Base-by-base conservation (phyloP, 805 yeast species). In the Candida nitratophila region DNA sequence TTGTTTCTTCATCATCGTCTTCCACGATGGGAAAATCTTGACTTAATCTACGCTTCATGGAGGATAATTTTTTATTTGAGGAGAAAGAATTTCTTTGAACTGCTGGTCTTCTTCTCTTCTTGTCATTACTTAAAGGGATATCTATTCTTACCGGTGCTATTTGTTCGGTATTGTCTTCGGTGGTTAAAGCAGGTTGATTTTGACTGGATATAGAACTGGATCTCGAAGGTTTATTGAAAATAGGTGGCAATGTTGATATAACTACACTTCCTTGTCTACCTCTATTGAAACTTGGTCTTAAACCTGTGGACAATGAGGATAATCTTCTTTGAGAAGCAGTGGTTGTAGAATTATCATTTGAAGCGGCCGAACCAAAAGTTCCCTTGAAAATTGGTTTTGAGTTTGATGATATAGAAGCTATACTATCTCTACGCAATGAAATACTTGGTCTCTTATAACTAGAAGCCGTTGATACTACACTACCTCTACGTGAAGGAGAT, bases 271-370 rank as follows among this genome's bases (percentile, higher is more conserved):
- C 32, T 24, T 26, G 32, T 37, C 36, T 33, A 33, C 14, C 5
- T 20, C n/a, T 20, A 15, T 15, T 37, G 22, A 37, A 10, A 15
- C 19, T 26, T 15, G 40, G 33, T 27, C 21, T 37, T n/a, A 27
- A 17, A 9, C 33, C 33, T 16, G 31, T 7, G 5, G 50, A 42
- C 30, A 52, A 42, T 1, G 57, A 54, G n/a, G 56, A 51, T n/a
- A 52, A 39, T 27, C 57, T 40, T 35, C 51, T 45, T 35, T 47
- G 51, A 14, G 44, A 19, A 15, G 39, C 20, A 6, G 35, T 3
- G 9, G 38, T 17, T 20, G 27, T 10, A 4, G 38, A 35, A 16
- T n/a, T 16, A 9, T n/a, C 14, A 33, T 21, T 21, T n/a, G 48
- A 44, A 8, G 47, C 43, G 29, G 52, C 37, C 40, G 49, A 41